Evolutionary conservation across 2,329 filamentous ascomycete species (phyloP), one percentile per base, ranked within the genome.

Genomic region (Geosmithia morbida): DNA sequence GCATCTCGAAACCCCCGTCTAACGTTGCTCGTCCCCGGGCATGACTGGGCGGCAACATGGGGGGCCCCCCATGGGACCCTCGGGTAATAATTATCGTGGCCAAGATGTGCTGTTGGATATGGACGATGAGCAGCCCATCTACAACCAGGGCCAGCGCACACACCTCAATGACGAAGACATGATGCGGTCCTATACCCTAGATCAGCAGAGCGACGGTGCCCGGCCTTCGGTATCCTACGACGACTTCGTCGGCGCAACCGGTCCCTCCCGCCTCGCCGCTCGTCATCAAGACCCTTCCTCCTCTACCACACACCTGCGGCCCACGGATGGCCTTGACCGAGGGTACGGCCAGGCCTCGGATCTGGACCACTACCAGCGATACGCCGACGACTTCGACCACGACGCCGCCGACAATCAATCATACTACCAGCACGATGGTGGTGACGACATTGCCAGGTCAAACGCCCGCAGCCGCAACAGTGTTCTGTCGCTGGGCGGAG

Each of bases 171-270:
- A 95, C 62, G 84, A 94, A 54, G 81, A 89, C 54, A 71, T 94
- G 44, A 69, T 90, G 59, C 77, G 80, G 61, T 79, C 79, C 53
- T 89, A 87, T 66, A 77, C 84, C 58, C 79, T 83, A 59, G 74
- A 85, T 57, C 72, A 79, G 52, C 77, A 85, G 53, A 69, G 75
- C 55, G 68, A 74, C 44, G 75, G 77, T 51, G 56, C 79, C 49
- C 84, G 90, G 54, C 86, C 88, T 46, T 96, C 89, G 22, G 81
- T 90, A 46, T 94, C 88, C 49, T 96, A 96, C 66, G 90, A 96
- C 71, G 85, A 92, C 57, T 97, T 96, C 62, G 83, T 97, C 52
- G 90, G 90, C 53, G 80, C 72, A 45, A 7, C 11, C 33, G 33
- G 33, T 3, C 33, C 33, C 11, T 11, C 33, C 10, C 33, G 14